Percentiles rank a stretch among this genome's conserved stretches.
These are phyloP conservation scores for Lycium barbarum DNA, from an alignment of 257 asterid species.

Conservation along the genomic window DNA sequence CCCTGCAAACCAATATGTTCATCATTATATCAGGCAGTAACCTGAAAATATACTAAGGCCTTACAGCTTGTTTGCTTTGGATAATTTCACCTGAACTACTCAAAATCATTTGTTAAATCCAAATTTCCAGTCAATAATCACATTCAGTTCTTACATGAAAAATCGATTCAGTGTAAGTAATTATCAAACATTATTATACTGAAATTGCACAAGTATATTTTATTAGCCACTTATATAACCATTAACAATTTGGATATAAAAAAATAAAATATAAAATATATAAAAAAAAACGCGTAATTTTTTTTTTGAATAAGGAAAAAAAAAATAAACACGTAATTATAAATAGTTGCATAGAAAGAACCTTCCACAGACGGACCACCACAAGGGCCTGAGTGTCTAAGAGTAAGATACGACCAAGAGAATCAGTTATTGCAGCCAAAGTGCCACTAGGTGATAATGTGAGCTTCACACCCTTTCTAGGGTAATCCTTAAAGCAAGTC, in stretches of 20 bases:
- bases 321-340: not conserved
- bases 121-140: not conserved
- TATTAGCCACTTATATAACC: not conserved
- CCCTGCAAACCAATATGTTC: conserved; percentile 59
- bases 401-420: conserved; percentile 96
- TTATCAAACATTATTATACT: conserved; percentile 17
- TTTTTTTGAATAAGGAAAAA: not conserved
- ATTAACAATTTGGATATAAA: not conserved
- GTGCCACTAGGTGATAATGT: conserved; percentile 95
- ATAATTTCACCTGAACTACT: not conserved
- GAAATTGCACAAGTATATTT: conserved; percentile 11
- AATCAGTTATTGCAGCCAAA: conserved; percentile 95
- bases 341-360: conserved; percentile 28
- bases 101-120: conserved; percentile 4
- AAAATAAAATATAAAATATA: no score
- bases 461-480: conserved; percentile 95
- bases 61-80: not conserved
- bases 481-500: conserved; percentile 93
- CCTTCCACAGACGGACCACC: conserved; percentile 99
- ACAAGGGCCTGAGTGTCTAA: conserved; percentile 93
- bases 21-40: not conserved
- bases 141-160: conserved; percentile 2
- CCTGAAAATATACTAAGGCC: not conserved
- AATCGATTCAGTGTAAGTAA: conserved; percentile 5
- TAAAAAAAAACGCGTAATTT: no score